Conservation (phyloP, 2,329 filamentous ascomycete genomes). For the Aspergillus piperis region DNA sequence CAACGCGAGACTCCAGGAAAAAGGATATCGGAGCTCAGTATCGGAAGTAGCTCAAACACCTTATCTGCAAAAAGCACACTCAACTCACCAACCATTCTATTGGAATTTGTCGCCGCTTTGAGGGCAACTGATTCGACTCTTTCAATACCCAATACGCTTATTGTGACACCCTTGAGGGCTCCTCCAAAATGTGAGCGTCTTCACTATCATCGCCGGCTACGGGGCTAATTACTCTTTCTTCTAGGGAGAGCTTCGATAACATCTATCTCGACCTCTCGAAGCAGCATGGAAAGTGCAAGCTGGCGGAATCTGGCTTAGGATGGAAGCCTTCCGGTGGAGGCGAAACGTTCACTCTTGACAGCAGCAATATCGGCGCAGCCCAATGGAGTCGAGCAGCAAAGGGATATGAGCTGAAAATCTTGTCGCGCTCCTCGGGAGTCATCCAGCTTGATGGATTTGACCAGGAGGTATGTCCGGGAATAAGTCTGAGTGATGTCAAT, state of each 20-base stretch:
- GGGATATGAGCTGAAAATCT: slow-evolving; percentile 90
- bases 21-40: slow-evolving; percentile 21
- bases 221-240: slow-evolving; percentile 13
- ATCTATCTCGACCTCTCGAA: slow-evolving; percentile 96
- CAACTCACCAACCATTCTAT: not conserved
- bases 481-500: not conserved
- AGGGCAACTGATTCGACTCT: not conserved
- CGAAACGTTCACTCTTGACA: slow-evolving; percentile 91
- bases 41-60: slow-evolving; percentile 3
- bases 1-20: slow-evolving; percentile 28
- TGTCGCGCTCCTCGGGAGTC: slow-evolving; percentile 79
- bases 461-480: slow-evolving; percentile 62
- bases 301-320: slow-evolving; percentile 89
- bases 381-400: slow-evolving; percentile 94
- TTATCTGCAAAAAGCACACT: not conserved
- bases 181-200: slow-evolving; percentile 39
- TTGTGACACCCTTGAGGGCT: slow-evolving; percentile 16
- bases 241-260: slow-evolving; percentile 90
- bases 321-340: slow-evolving; percentile 89
- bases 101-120: not conserved
- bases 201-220: not conserved
- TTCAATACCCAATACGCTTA: not conserved
- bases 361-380: slow-evolving; percentile 77
- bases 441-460: slow-evolving; percentile 95
- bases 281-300: slow-evolving; percentile 87